A percentile compares a stretch with the other conserved stretches of the same genome.
Evolutionary conservation across 305 asterid genomes (phyloP).

Genomic region (Petunia hybrid): DNA sequence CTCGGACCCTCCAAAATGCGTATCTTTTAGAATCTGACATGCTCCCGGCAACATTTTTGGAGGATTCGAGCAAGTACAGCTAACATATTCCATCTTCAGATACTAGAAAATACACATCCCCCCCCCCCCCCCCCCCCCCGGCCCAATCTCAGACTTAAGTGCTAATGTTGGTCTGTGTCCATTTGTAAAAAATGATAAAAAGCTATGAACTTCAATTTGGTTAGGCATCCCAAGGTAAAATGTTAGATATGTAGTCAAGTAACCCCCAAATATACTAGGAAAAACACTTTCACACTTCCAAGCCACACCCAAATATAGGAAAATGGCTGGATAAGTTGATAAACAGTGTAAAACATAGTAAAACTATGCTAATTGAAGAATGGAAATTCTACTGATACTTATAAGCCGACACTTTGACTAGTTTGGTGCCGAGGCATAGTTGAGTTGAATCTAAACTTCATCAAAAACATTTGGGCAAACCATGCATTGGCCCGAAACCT

Average conservation of each 20-base stretch:
- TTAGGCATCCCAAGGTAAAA: neutral
- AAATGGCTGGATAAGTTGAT: neutral
- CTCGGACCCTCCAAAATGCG: too few relatives aligned
- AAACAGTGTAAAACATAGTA: neutral
- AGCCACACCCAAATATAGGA: neutral
- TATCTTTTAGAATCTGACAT: too few relatives aligned
- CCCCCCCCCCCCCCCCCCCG: too few relatives aligned
- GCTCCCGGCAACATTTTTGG: too few relatives aligned
- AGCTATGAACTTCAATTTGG: neutral
- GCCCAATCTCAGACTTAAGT: neutral
- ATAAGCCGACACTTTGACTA: neutral
- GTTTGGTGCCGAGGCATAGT: neutral
- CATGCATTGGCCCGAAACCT: neutral
- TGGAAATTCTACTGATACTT: neutral
- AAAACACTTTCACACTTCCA: neutral
- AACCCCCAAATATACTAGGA: neutral
- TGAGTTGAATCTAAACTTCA: neutral
- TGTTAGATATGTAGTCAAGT: neutral
- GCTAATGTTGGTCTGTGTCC: conserved; percentile 13
- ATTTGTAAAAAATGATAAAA: neutral
- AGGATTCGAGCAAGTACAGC: too few relatives aligned
- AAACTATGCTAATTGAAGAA: neutral
- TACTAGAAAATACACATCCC: neutral
- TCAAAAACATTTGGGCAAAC: neutral
- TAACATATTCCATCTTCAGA: neutral